These are phyloP conservation scores for Tetracladium setigerum DNA, from an alignment of 495 filamentous ascomycete genomes.

Conservation along the genomic window DNA sequence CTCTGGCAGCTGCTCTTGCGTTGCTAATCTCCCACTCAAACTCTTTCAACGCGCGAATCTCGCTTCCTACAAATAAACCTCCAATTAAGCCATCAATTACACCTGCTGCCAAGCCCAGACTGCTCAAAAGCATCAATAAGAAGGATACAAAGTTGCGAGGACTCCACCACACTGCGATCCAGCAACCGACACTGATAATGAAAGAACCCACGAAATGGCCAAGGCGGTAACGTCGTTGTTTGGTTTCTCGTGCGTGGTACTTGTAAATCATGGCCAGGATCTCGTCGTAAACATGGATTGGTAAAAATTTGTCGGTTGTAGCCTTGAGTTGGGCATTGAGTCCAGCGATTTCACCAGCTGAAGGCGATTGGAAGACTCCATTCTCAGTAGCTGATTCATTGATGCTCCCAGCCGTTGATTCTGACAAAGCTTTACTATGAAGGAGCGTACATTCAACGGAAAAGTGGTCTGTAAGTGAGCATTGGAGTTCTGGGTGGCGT, in stretches of 20 bases:
- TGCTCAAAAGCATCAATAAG: constrained; percentile 69
- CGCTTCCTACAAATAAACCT: constrained; percentile 74
- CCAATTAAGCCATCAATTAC: constrained; percentile 79
- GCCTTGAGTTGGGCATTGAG: constrained; percentile 13
- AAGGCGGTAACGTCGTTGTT: constrained; percentile 62
- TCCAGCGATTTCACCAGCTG: constrained; percentile 17
- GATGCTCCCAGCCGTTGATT: neutral
- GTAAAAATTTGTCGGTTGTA: constrained; percentile 27
- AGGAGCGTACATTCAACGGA: constrained; percentile 64
- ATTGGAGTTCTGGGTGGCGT: constrained; percentile 71
- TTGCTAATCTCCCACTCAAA: constrained; percentile 91
- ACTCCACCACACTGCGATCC: constrained; percentile 79
- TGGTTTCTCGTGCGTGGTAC: constrained; percentile 60
- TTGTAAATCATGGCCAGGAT: constrained; percentile 58
- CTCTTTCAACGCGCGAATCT: constrained; percentile 79
- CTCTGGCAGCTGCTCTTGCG: constrained; percentile 37
- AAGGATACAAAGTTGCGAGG: constrained; percentile 70
- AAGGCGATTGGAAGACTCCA: constrained; percentile 16
- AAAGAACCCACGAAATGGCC: constrained; percentile 64
- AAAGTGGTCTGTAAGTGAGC: constrained; percentile 90
- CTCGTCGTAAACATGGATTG: constrained; percentile 57
- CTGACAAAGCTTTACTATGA: constrained; percentile 22
- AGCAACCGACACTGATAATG: constrained; percentile 58
- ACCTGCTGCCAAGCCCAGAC: constrained; percentile 65
- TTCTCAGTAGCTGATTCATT: constrained; percentile 13